phyloP scores from a whole-genome alignment of 2,329 filamentous ascomycete genomes.

The Trichoderma polysporum region DNA sequence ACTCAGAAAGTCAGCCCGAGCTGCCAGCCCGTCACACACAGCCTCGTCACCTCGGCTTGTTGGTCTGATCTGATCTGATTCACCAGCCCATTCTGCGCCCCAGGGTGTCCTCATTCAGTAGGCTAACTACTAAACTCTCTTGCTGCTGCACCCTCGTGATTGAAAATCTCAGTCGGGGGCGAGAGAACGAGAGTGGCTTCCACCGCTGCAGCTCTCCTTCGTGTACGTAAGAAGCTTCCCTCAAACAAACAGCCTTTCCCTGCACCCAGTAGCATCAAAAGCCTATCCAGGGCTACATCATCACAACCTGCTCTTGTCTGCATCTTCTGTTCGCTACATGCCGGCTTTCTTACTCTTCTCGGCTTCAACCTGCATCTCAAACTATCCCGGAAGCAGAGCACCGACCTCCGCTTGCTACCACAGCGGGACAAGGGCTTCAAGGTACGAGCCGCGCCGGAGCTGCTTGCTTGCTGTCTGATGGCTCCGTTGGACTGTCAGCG shows the following conservation, averaged over 20 bases:
- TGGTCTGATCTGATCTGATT: background rate
- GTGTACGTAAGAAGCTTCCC: slow-evolving; percentile 7
- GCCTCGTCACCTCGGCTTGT: background rate
- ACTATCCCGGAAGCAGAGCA: slow-evolving; percentile 20
- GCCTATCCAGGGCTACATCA: background rate
- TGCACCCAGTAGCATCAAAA: background rate
- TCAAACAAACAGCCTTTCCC: background rate
- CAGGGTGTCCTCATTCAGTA: background rate
- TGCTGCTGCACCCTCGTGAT: background rate
- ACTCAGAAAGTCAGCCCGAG: background rate
- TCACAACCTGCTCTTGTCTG: background rate
- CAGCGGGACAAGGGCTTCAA: slow-evolving; percentile 15
- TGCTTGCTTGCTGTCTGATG: slow-evolving; percentile 14
- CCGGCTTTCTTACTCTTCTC: slow-evolving; percentile 16
- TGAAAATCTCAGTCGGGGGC: background rate
- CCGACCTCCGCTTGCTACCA: slow-evolving; percentile 14
- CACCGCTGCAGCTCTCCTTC: background rate
- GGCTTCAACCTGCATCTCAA: slow-evolving; percentile 14
- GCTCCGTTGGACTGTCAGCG: slow-evolving; percentile 7
- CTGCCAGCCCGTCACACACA: background rate
- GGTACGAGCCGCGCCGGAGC: slow-evolving; percentile 16
- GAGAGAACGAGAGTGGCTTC: background rate
- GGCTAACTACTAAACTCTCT: background rate
- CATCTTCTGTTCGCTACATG: background rate
- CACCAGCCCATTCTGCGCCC: background rate